A percentile compares a stretch with the other conserved stretches of the same genome.
These are phyloP conservation scores for Plasmodium vivax DNA, from an alignment of 169 alveolate genomes.

Conservation along the genomic window DNA sequence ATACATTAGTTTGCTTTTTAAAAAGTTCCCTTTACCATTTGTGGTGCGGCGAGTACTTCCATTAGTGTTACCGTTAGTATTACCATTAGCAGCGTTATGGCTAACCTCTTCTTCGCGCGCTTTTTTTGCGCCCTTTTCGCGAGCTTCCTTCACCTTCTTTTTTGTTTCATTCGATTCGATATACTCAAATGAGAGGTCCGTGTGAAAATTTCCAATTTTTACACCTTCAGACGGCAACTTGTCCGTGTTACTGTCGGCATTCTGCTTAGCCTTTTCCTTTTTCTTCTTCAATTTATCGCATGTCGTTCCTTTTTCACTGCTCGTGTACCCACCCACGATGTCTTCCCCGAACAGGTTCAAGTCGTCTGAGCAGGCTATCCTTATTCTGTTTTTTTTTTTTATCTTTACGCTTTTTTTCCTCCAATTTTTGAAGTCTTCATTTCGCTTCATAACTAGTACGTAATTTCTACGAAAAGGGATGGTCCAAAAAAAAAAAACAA, in stretches of 20 bases:
- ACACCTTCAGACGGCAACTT: not conserved
- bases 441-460: slow-evolving; percentile 16
- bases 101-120: not conserved
- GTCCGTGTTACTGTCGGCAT: not conserved
- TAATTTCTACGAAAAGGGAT: slow-evolving; percentile 19
- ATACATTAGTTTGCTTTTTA: slow-evolving; percentile 4
- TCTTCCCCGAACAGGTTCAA: slow-evolving; percentile 9
- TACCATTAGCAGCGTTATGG: not conserved
- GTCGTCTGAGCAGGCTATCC: slow-evolving; percentile 9
- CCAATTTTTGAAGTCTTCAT: slow-evolving; percentile 12
- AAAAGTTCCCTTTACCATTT: not conserved
- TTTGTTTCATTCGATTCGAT: slow-evolving; percentile 44
- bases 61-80: not conserved
- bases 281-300: not conserved
- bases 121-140: not conserved
- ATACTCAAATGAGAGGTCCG: slow-evolving; percentile 57
- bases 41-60: not conserved
- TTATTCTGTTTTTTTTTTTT: slow-evolving; percentile 22
- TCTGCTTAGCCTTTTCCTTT: not conserved
- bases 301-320: slow-evolving; percentile 39
- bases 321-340: slow-evolving; percentile 62
- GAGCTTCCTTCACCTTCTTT: not conserved
- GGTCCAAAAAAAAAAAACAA: not conserved
- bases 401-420: not conserved
- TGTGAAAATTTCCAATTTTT: not conserved